These are phyloP conservation scores for Sugiyamaella valdiviana DNA, from an alignment of 805 yeast species.

Conservation along the genomic window DNA sequence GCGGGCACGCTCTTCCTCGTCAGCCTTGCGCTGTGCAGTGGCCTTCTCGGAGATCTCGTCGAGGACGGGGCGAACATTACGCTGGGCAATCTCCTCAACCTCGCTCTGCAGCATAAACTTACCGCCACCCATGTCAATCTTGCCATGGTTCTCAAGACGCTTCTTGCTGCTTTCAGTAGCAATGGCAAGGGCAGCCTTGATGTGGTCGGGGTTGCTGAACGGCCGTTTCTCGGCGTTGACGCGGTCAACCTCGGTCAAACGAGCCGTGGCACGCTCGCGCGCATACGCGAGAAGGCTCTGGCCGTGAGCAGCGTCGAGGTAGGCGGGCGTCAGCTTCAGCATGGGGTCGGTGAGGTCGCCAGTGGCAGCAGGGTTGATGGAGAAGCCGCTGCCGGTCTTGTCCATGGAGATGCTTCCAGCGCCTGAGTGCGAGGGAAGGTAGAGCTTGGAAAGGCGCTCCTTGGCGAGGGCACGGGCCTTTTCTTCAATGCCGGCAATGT, in stretches of 20 bases:
- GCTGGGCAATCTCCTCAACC: slow-evolving; percentile 70
- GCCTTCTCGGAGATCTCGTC: slow-evolving; percentile 68
- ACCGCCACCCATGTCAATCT: slow-evolving; percentile 84
- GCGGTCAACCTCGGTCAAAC: slow-evolving; percentile 38
- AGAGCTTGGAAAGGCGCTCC: slow-evolving; percentile 24
- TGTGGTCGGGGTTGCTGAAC: slow-evolving; percentile 46
- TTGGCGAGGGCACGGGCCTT: slow-evolving; percentile 31
- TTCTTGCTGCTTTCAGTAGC: slow-evolving; percentile 65
- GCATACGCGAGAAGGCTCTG: slow-evolving; percentile 48
- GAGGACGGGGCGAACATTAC: slow-evolving; percentile 77
- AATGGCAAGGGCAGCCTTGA: slow-evolving; percentile 66
- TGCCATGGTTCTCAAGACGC: slow-evolving; percentile 47
- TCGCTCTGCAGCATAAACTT: slow-evolving; percentile 67
- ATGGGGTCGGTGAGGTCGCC: slow-evolving; percentile 13
- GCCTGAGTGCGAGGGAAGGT: slow-evolving; percentile 18
- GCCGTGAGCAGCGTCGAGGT: slow-evolving; percentile 13
- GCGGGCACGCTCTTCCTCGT: slow-evolving; percentile 37
- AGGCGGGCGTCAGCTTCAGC: slow-evolving; percentile 14
- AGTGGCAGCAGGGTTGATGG: slow-evolving; percentile 14
- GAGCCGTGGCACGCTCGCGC: slow-evolving; percentile 41
- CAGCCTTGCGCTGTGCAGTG: slow-evolving; percentile 55
- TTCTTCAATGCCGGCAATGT: slow-evolving; percentile 24
- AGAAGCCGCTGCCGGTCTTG: slow-evolving; percentile 20
- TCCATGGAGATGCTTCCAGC: slow-evolving; percentile 16
- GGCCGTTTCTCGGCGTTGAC: slow-evolving; percentile 37